Percentiles rank a stretch among this genome's conserved stretches.
Conservation (phyloP, 371 early-diverging fungal species). For the Quaeritorhiza haematococci region DNA sequence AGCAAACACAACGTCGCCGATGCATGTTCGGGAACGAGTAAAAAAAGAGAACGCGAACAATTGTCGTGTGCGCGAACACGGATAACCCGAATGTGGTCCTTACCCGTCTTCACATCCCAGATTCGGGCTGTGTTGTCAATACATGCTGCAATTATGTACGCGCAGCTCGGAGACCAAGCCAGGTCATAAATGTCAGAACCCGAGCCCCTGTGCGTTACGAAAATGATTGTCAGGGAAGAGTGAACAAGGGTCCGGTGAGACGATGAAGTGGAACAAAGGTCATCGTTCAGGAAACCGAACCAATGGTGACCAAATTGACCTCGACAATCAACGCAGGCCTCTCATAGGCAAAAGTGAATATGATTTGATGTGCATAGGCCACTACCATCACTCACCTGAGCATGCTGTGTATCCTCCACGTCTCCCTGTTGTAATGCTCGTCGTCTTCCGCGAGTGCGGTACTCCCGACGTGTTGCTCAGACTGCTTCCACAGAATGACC, state of each 20-base stretch:
- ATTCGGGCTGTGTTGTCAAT: constrained; percentile 89
- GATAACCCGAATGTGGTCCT: no score
- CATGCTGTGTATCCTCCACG: constrained; percentile 24
- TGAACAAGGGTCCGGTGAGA: background rate
- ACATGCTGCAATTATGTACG: constrained; percentile 80
- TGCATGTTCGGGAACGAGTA: no score
- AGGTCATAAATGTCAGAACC: constrained; percentile 81
- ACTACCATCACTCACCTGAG: constrained; percentile 40
- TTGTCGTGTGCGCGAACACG: no score
- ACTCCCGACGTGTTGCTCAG: constrained; percentile 35
- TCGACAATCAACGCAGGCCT: no score
- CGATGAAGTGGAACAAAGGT: no score
- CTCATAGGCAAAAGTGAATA: no score
- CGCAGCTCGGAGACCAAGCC: constrained; percentile 91
- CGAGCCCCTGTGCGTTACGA: constrained; percentile 18
- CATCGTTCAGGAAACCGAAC: background rate
- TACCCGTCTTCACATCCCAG: constrained; percentile 76
- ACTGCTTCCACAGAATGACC: constrained; percentile 78
- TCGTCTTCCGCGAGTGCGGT: constrained; percentile 55
- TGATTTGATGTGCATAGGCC: no score
- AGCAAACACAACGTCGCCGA: background rate
- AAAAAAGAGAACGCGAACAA: no score
- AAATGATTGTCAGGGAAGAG: background rate
- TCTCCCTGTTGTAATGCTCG: constrained; percentile 27
- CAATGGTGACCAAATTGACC: no score